phyloP scores from a whole-genome alignment of 441 rosid genomes.

The Arabidopsis lyrata region DNA sequence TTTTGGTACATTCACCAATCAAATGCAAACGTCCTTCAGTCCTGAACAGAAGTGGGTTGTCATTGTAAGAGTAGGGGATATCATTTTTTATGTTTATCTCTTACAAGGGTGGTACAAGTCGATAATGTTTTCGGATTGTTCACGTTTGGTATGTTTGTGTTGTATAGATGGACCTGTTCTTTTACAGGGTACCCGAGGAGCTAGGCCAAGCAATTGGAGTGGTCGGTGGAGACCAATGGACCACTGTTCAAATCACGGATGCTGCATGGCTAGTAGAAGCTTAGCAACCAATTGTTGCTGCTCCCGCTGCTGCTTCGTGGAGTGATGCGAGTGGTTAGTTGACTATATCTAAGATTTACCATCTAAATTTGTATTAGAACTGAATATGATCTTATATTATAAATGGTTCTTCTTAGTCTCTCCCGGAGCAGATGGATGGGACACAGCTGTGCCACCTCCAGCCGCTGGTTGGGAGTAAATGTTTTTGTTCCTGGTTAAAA shows the following conservation, averaged over 20 bases:
- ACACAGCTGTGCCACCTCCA: no score
- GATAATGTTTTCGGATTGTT: not conserved
- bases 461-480: no score
- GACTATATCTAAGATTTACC: no score
- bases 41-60: slow-evolving; percentile 38
- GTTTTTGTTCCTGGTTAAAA: no score
- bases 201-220: not conserved
- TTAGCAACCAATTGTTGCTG: not conserved
- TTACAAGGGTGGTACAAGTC: not conserved
- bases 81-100: no score
- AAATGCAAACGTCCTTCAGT: slow-evolving; percentile 2
- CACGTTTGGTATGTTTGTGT: not conserved
- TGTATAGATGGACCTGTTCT: not conserved
- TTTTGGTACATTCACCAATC: not conserved
- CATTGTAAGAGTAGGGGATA: not conserved
- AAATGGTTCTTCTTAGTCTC: no score
- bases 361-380: no score
- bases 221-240: not conserved
- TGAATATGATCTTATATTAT: no score
- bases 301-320: not conserved
- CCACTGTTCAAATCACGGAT: not conserved
- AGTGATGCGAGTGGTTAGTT: not conserved
- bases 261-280: not conserved
- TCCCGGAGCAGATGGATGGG: no score
- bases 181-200: not conserved